Evolutionary conservation across 116 monocot species (phyloP).

Genomic region (Papilionanthe hybrid): DNA sequence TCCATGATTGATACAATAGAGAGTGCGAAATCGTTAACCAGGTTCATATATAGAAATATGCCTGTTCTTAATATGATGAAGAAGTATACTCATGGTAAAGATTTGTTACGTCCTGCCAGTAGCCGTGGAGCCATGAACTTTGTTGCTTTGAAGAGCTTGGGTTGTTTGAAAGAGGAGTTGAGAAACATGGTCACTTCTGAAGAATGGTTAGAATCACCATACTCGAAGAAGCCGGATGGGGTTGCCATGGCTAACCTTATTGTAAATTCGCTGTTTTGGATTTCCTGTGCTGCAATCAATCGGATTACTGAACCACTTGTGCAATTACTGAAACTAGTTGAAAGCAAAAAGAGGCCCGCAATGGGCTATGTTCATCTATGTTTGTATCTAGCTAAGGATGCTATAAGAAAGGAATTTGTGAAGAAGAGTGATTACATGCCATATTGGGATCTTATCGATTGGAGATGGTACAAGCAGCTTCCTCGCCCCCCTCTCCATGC

Average conservation of each 20-base stretch:
- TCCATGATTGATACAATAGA: conserved; percentile 48
- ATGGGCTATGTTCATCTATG: conserved; percentile 81
- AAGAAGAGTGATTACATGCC: conserved; percentile 66
- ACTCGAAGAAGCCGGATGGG: conserved; percentile 54
- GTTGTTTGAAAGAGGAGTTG: conserved; percentile 55
- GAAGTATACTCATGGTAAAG: conserved; percentile 63
- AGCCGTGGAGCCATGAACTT: conserved; percentile 55
- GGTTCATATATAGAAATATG: conserved; percentile 67
- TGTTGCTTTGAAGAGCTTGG: conserved; percentile 56
- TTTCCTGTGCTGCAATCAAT: conserved; percentile 44
- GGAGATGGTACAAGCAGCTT: conserved; percentile 61
- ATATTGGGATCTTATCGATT: conserved; percentile 85
- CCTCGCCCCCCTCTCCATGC: conserved; percentile 73
- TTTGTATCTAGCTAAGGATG: conserved; percentile 65
- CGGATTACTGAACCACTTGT: conserved; percentile 70
- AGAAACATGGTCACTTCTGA: conserved; percentile 59
- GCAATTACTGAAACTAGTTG: conserved; percentile 48
- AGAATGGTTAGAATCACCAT: conserved; percentile 58
- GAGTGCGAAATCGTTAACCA: conserved; percentile 63
- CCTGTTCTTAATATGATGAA: conserved; percentile 65
- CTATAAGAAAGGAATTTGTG: conserved; percentile 61
- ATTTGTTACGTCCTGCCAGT: conserved; percentile 50
- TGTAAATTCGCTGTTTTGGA: conserved; percentile 60
- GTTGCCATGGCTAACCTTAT: conserved; percentile 38
- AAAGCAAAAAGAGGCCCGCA: conserved; percentile 56